phyloP scores from a whole-genome alignment of 176 grass and related monocot species.

The Aegilops speltoides region DNA sequence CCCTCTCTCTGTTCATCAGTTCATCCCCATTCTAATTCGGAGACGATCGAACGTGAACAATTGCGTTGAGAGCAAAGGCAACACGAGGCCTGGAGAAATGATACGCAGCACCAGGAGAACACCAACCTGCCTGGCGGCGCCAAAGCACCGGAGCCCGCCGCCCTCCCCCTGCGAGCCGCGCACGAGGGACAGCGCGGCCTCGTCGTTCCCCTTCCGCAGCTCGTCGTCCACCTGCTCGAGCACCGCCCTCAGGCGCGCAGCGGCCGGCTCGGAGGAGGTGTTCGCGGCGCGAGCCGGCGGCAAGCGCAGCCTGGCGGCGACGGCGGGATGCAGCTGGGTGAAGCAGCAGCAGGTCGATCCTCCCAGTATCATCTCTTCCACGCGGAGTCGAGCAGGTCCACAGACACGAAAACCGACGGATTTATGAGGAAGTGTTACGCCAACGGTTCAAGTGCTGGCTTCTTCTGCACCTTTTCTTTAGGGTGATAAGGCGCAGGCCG shows the following conservation, averaged over 20 bases:
- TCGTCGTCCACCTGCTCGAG: conserved; percentile 66
- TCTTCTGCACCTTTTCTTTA: no score
- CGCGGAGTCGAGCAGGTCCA: neutral
- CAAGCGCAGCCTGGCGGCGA: conserved; percentile 9
- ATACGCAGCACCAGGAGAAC: neutral
- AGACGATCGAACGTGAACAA: neutral
- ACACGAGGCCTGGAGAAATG: no score
- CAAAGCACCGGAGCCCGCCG: conserved; percentile 56
- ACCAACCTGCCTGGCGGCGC: conserved; percentile 51
- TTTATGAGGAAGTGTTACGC: neutral
- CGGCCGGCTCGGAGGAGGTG: conserved; percentile 23
- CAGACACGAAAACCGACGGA: neutral
- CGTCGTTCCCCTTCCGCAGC: conserved; percentile 60
- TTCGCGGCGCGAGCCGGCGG: conserved; percentile 23
- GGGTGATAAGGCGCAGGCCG: no score
- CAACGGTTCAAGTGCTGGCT: no score
- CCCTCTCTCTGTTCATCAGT: neutral
- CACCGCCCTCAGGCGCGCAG: conserved; percentile 15
- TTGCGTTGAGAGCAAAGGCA: no score
- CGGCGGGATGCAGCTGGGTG: neutral
- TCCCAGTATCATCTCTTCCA: conserved; percentile 20
- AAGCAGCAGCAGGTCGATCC: neutral
- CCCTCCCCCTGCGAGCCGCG: conserved; percentile 40
- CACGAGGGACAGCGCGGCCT: conserved; percentile 57
- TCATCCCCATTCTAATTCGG: neutral